Conservation (phyloP, 257 asterid species). For the Gentiana dahurica region DNA sequence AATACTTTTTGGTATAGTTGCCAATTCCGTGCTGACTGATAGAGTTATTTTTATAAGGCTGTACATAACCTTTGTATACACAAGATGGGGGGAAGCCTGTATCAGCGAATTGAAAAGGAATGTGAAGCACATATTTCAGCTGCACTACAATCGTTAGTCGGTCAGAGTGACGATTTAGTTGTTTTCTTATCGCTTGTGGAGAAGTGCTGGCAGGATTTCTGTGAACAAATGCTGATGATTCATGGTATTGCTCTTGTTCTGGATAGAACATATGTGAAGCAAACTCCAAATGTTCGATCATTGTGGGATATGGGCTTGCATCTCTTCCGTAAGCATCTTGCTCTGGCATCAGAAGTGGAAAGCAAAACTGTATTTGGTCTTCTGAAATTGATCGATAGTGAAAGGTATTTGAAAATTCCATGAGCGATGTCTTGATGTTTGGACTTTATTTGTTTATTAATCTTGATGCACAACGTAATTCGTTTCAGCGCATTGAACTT, state of each 20-base stretch:
- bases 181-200: constrained; percentile 86
- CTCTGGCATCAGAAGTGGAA: constrained; percentile 81
- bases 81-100: constrained; percentile 85
- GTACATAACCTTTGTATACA: constrained; percentile 85
- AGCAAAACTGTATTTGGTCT: constrained; percentile 80
- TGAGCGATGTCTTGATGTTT: no score
- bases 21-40: constrained; percentile 14
- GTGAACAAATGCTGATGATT: constrained; percentile 89
- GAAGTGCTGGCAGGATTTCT: constrained; percentile 88
- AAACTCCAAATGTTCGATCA: constrained; percentile 69
- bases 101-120: constrained; percentile 70
- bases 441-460: no score
- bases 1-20: no score
- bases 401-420: constrained; percentile 38
- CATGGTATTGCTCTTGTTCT: constrained; percentile 87
- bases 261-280: constrained; percentile 92
- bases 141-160: constrained; percentile 69
- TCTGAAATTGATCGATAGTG: constrained; percentile 82
- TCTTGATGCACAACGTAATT: neutral
- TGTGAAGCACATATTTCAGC: constrained; percentile 66
- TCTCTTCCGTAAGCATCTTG: constrained; percentile 83
- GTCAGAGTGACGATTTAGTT: constrained; percentile 76
- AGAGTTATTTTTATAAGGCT: constrained; percentile 38
- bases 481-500: no score
- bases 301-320: constrained; percentile 98